phyloP scores from a whole-genome alignment of 768 basidiomycete genomes.

The Podaxis pistillaris region DNA sequence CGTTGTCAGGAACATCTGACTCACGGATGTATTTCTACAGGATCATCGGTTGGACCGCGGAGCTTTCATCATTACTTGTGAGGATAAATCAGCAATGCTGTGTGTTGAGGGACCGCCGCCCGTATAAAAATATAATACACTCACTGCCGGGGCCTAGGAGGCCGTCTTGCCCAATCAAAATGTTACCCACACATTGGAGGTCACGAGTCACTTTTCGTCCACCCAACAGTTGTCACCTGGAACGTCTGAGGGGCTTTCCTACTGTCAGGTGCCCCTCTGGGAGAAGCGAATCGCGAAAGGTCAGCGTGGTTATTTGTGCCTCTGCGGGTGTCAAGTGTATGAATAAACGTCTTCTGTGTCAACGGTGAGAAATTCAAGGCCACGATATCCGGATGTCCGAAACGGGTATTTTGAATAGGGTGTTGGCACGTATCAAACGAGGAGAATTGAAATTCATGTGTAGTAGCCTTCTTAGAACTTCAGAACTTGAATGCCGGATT shows the following conservation, averaged over 20 bases:
- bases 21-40: too few relatives aligned
- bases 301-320: neutral
- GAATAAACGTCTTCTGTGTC: neutral
- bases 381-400: neutral
- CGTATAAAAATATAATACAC: neutral
- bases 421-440: neutral
- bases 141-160: neutral
- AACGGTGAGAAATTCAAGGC: neutral
- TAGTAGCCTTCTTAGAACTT: too few relatives aligned
- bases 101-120: too few relatives aligned
- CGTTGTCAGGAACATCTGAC: too few relatives aligned
- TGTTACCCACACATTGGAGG: neutral
- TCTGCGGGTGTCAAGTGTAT: neutral
- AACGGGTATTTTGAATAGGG: neutral
- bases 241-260: neutral
- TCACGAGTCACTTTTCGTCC: neutral
- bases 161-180: neutral
- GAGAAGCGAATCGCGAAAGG: neutral
- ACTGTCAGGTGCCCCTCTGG: constrained; percentile 6
- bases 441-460: neutral
- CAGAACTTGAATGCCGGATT: too few relatives aligned
- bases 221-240: neutral
- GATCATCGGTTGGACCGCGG: too few relatives aligned
- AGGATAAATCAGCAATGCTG: too few relatives aligned
- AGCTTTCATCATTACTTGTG: too few relatives aligned